These are phyloP conservation scores for Colletotrichum destructivum DNA, from an alignment of 2,329 filamentous ascomycete species.

Conservation along the genomic window DNA sequence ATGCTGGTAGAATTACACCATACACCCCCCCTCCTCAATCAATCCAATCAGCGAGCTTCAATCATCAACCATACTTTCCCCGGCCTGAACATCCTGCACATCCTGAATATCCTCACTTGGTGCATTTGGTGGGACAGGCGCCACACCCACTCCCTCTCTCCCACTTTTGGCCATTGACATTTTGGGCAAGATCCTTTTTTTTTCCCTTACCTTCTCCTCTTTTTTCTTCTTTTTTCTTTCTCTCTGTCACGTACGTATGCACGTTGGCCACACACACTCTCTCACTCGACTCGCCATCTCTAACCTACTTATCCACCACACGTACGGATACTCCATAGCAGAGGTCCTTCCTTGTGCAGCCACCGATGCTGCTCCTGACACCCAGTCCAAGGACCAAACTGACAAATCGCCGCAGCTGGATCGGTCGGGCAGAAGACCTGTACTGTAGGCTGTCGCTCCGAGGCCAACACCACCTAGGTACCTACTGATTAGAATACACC, in stretches of 20 bases:
- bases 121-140: slow-evolving; percentile 22
- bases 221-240: slow-evolving; percentile 3
- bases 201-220: slow-evolving; percentile 4
- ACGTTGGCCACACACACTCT: neutral
- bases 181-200: slow-evolving; percentile 20
- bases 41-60: slow-evolving; percentile 39
- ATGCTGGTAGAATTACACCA: no score
- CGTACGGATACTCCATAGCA: neutral
- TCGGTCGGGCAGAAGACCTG: slow-evolving; percentile 7
- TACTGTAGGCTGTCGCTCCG: neutral
- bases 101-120: slow-evolving; percentile 37
- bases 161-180: slow-evolving; percentile 29
- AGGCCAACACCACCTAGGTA: no score
- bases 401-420: neutral
- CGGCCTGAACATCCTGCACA: slow-evolving; percentile 33
- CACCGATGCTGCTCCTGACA: neutral
- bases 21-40: neutral
- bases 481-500: neutral
- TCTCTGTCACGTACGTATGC: neutral
- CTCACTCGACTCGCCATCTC: neutral
- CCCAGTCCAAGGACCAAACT: neutral
- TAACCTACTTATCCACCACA: neutral
- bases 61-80: slow-evolving; percentile 33
- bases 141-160: slow-evolving; percentile 38
- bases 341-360: neutral